These are phyloP conservation scores for Nannizziopsis barbatae DNA, from an alignment of 2,329 filamentous ascomycete genomes.

Conservation along the genomic window DNA sequence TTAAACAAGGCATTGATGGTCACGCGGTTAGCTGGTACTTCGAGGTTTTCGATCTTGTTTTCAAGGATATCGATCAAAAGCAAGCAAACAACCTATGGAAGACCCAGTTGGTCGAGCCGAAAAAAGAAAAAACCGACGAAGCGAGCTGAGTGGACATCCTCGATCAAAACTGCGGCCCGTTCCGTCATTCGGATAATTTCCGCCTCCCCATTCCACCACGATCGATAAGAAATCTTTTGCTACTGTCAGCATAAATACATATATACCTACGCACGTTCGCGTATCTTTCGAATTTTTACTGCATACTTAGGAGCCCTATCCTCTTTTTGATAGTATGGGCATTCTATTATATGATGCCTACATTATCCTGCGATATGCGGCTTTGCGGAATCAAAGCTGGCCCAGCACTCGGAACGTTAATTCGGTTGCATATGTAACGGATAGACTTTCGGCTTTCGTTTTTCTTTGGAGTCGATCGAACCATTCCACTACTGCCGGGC, in stretches of 20 bases:
- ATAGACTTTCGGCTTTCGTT: conserved; percentile 1
- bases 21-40: conserved; percentile 86
- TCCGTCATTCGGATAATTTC: neutral
- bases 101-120: conserved; percentile 46
- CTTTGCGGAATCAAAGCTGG: neutral
- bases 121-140: conserved; percentile 16
- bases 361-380: neutral
- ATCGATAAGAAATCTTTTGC: neutral
- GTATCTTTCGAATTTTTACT: conserved; percentile 6
- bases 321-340: conserved; percentile 5
- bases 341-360: neutral
- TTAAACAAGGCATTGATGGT: conserved; percentile 91
- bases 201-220: neutral
- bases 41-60: conserved; percentile 85
- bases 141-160: conserved; percentile 4
- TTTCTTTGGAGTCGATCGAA: neutral
- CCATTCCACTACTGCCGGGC: conserved; percentile 5
- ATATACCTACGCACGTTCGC: neutral
- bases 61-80: conserved; percentile 64
- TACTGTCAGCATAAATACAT: neutral
- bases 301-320: conserved; percentile 9
- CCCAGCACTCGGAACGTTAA: neutral
- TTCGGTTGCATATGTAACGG: conserved; percentile 5
- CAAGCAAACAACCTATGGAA: conserved; percentile 64
- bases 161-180: neutral